A percentile compares a stretch with the other conserved stretches of the same genome.
These are phyloP conservation scores for Geotrichum siamense DNA, from an alignment of 1,139 yeast species.

Conservation along the genomic window DNA sequence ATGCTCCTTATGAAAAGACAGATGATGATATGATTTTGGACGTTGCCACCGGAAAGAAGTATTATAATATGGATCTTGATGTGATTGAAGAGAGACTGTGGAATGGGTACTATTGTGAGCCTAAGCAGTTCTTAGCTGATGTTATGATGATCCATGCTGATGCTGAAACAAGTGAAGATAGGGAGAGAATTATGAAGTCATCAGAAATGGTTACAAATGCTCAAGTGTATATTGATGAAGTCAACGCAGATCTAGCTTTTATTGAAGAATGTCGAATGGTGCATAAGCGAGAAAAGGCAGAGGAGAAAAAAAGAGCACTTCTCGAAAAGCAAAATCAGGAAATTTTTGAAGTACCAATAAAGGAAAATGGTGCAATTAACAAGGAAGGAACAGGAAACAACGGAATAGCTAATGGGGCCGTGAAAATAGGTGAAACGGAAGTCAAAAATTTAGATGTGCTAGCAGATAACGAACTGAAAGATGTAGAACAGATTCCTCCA, in stretches of 20 bases:
- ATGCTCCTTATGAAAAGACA: slow-evolving; percentile 45
- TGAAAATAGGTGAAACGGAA: too few relatives aligned
- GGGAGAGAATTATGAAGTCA: slow-evolving; percentile 81
- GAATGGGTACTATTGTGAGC: slow-evolving; percentile 94
- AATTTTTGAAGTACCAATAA: too few relatives aligned
- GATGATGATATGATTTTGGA: slow-evolving; percentile 79
- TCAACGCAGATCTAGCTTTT: slow-evolving; percentile 57
- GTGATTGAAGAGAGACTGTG: slow-evolving; percentile 89
- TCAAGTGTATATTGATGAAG: slow-evolving; percentile 90
- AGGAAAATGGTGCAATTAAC: too few relatives aligned
- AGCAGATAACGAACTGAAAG: too few relatives aligned
- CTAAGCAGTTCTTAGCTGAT: slow-evolving; percentile 80
- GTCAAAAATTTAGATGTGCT: too few relatives aligned
- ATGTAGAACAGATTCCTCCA: too few relatives aligned
- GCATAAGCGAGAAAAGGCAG: slow-evolving; percentile 64
- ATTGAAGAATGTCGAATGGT: slow-evolving; percentile 69
- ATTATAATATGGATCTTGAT: slow-evolving; percentile 85
- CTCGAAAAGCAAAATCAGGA: not conserved
- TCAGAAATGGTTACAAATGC: slow-evolving; percentile 96
- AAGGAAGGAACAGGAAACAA: not conserved
- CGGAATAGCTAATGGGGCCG: slow-evolving; percentile 2
- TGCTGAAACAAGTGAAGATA: slow-evolving; percentile 64
- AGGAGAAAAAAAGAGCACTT: too few relatives aligned
- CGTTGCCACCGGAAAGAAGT: slow-evolving; percentile 61
- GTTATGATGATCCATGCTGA: slow-evolving; percentile 78